Percentiles rank a stretch among this genome's conserved stretches.
These are phyloP conservation scores for Pythium dissimile DNA, from an alignment of 352 stramenopile genomes.

Conservation along the genomic window DNA sequence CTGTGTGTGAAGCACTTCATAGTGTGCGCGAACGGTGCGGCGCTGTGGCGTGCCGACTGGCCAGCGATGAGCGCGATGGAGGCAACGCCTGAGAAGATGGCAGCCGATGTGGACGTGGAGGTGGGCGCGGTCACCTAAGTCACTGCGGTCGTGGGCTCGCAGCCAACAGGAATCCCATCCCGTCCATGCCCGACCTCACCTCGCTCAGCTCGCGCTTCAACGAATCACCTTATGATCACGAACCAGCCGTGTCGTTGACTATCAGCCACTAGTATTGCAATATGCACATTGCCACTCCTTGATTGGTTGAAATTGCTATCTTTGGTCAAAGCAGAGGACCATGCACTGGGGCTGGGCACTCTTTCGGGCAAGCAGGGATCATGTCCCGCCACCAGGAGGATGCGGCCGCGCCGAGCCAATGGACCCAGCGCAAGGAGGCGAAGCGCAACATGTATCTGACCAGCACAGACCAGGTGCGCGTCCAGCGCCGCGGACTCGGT, in stretches of 20 bases:
- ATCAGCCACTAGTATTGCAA: conserved; percentile 17
- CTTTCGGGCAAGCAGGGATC: no score
- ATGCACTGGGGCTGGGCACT: no score
- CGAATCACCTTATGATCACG: no score
- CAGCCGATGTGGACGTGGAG: conserved; percentile 40
- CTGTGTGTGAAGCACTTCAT: conserved; percentile 71
- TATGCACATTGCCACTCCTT: not conserved
- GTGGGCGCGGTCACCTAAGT: conserved; percentile 62
- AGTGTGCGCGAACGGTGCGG: conserved; percentile 40
- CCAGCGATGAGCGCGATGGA: conserved; percentile 48
- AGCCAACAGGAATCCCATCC: conserved; percentile 51
- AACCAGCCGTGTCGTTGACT: no score
- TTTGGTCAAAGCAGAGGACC: no score
- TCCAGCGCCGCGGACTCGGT: conserved; percentile 41
- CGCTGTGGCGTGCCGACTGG: conserved; percentile 47
- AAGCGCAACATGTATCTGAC: conserved; percentile 82
- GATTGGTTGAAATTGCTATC: conserved; percentile 19
- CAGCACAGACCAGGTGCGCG: conserved; percentile 68
- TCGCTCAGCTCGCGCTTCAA: conserved; percentile 35
- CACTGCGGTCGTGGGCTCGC: conserved; percentile 49
- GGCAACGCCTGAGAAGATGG: conserved; percentile 27
- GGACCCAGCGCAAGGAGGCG: conserved; percentile 68
- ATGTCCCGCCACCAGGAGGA: conserved; percentile 24
- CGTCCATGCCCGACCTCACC: conserved; percentile 33
- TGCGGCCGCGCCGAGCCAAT: conserved; percentile 44